Evolutionary conservation across 768 basidiomycete species (phyloP), one percentile per base, ranked within the genome.

Genomic region (Serendipita sp.): DNA sequence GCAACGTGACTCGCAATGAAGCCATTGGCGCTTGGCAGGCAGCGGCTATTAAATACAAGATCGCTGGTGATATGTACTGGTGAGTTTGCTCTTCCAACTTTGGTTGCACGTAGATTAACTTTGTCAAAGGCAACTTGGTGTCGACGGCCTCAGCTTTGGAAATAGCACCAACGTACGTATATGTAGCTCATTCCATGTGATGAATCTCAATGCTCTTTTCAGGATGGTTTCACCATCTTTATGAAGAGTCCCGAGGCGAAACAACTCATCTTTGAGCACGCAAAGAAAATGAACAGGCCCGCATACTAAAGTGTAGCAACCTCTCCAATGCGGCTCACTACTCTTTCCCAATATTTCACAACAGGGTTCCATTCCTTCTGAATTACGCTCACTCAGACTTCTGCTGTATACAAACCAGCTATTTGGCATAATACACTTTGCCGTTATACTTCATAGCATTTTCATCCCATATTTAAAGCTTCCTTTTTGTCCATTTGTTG

Each of bases 191-290:
- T 33, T 50, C 29, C 4, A 63, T 4, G 5, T 31, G 6, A 0
- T 37, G 27, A 44, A 37, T 66, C 43, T 64, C n/a, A 18, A 5
- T 13, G 15, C 36, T 31, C 18, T n/a, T 23, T 13, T 23, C 31
- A 66, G 66, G 67, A 68, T 46, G 67, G 66, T 33, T 68, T 68
- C 63, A 68, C 67, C 4, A 68, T 68, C 13, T 68, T 62, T 53
- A 27, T 68, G 33, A 55, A 66, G 36, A 63, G 64, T 50, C 44
- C 67, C n/a, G 67, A 68, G 44, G 65, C 67, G 3, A 37, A 64
- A 29, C 48, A 53, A n/a, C 63, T 68, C 34, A 43, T 68, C 31
- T 64, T 43, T 64, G 67, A 68, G 23, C 67, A 68, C 63, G 67
- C 64, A 27, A 66, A 64, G 55, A 63, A 60, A 34, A 65, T 67